Percentiles rank a stretch among this genome's conserved stretches.
Conservation (phyloP, 441 rosid genomes). For the Arabidopsis lyrata region DNA sequence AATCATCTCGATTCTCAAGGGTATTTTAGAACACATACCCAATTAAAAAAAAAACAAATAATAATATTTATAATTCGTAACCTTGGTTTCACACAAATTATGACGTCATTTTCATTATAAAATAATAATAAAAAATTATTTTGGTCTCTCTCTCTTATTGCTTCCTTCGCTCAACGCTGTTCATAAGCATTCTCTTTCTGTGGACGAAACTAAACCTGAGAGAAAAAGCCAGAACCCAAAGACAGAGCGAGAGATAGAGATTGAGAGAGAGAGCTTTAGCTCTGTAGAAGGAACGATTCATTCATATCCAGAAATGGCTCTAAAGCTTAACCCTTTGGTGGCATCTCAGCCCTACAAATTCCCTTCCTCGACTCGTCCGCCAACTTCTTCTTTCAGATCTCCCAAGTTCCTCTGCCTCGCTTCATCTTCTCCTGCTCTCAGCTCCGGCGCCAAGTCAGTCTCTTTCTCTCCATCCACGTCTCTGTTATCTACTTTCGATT, state of each 20-base stretch:
- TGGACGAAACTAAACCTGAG: slow-evolving; percentile 52
- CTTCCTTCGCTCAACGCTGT: slow-evolving; percentile 18
- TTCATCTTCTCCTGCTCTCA: slow-evolving; percentile 68
- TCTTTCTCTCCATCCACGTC: background rate
- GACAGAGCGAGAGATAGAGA: slow-evolving; percentile 13
- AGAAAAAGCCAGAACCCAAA: slow-evolving; percentile 17
- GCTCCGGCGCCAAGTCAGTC: slow-evolving; percentile 64
- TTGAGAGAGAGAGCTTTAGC: slow-evolving; percentile 5
- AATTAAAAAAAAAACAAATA: background rate
- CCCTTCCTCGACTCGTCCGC: slow-evolving; percentile 63
- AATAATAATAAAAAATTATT: background rate
- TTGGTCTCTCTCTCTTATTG: background rate
- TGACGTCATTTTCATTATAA: slow-evolving; percentile 23
- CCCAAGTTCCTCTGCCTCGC: slow-evolving; percentile 69
- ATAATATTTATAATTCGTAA: background rate
- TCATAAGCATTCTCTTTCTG: slow-evolving; percentile 44
- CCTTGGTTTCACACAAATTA: background rate
- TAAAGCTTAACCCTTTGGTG: slow-evolving; percentile 62
- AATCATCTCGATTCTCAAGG: slow-evolving; percentile 29
- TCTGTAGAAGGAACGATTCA: background rate
- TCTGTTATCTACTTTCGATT: background rate
- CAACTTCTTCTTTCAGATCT: slow-evolving; percentile 70
- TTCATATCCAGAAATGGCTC: slow-evolving; percentile 59
- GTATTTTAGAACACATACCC: slow-evolving; percentile 33
- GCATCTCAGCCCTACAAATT: slow-evolving; percentile 56